A percentile compares a stretch with the other conserved stretches of the same genome.
Conservation (phyloP, 805 yeast genomes). For the Yamadazyma sp. region DNA sequence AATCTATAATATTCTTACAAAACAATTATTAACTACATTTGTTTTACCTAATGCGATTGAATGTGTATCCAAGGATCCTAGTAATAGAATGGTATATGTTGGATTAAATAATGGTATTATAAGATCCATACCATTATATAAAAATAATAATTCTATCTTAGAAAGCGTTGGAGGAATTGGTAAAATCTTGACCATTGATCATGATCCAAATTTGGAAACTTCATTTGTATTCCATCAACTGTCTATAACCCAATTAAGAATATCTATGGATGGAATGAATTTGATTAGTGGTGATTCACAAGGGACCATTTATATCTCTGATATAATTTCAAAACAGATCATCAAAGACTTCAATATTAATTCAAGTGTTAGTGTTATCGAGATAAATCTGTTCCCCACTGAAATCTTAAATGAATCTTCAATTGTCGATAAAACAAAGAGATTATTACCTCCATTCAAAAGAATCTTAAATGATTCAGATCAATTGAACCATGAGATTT, state of each 20-base stretch:
- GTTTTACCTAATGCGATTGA: conserved; percentile 60
- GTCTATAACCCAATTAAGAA: conserved; percentile 49
- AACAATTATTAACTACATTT: conserved; percentile 60
- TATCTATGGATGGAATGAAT: conserved; percentile 73
- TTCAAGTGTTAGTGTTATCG: conserved; percentile 31
- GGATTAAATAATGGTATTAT: conserved; percentile 67
- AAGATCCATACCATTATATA: conserved; percentile 52
- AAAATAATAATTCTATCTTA: conserved; percentile 36
- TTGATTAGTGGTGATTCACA: conserved; percentile 68
- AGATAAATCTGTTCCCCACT: conserved; percentile 19
- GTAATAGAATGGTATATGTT: conserved; percentile 68
- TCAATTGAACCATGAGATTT: conserved; percentile 43
- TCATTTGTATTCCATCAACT: conserved; percentile 54
- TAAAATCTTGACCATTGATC: conserved; percentile 47
- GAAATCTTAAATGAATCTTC: conserved; percentile 6
- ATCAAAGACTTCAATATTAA: conserved; percentile 50
- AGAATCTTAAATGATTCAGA: conserved; percentile 47
- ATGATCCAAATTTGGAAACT: conserved; percentile 46
- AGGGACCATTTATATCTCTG: conserved; percentile 71
- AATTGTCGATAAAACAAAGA: conserved; percentile 28
- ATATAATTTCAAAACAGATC: conserved; percentile 67
- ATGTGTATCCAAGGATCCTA: conserved; percentile 68
- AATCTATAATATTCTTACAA: conserved; percentile 55
- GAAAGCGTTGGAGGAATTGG: conserved; percentile 62
- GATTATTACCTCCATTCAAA: conserved; percentile 62